These are phyloP conservation scores for Trametes cubensis DNA, from an alignment of 768 basidiomycete species.

Conservation along the genomic window DNA sequence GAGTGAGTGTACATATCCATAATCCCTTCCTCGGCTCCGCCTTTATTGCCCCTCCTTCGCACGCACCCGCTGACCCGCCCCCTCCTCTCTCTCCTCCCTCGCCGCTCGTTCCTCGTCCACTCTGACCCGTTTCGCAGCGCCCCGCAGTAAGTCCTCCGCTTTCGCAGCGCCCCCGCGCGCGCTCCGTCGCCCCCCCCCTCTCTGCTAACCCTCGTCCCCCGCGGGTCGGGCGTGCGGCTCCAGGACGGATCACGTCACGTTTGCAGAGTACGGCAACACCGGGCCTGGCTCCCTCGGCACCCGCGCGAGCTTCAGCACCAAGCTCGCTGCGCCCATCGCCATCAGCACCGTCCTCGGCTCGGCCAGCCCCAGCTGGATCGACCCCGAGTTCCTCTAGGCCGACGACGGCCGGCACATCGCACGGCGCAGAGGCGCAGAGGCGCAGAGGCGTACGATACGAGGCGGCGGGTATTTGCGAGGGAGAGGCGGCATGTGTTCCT, in stretches of 20 bases:
- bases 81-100: neutral
- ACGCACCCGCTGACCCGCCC: neutral
- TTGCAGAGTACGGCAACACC: conserved; percentile 36
- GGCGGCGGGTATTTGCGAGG: no score
- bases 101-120: no score
- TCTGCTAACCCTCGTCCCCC: neutral
- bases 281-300: conserved; percentile 27
- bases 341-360: conserved; percentile 28
- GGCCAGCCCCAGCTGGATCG: conserved; percentile 24
- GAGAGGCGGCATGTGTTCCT: neutral
- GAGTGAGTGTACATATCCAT: conserved; percentile 14
- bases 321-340: conserved; percentile 27
- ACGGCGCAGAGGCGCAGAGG: neutral
- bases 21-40: neutral
- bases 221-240: neutral
- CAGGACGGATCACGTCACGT: conserved; percentile 35
- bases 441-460: no score
- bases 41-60: neutral
- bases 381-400: conserved; percentile 25
- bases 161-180: neutral
- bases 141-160: conserved; percentile 27
- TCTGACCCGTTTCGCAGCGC: conserved; percentile 6
- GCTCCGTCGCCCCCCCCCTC: neutral
- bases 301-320: conserved; percentile 34
- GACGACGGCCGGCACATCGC: no score